Evolutionary conservation across 169 alveolate genomes (phyloP).

Genomic region (Eimeria brunetti): DNA sequence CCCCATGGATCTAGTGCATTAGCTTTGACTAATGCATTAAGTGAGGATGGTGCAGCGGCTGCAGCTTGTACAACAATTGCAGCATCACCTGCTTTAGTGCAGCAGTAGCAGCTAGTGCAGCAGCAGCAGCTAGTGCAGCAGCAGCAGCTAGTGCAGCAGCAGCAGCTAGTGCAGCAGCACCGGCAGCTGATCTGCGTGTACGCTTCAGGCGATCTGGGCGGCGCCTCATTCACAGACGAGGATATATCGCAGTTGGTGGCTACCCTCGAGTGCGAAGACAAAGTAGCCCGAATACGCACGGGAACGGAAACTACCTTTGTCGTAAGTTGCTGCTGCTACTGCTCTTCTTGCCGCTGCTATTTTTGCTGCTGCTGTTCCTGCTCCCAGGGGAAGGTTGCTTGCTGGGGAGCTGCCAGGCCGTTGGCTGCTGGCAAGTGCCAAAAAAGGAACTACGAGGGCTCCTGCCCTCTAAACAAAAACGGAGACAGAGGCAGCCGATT

Average conservation of each 20-base stretch:
- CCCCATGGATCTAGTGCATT: not conserved
- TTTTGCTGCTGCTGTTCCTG: slow-evolving; percentile 20
- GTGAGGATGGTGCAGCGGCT: not conserved
- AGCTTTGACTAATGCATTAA: not conserved
- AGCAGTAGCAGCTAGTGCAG: too few relatives aligned
- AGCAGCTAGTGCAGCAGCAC: not conserved
- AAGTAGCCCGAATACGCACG: slow-evolving; percentile 65
- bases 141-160: not conserved
- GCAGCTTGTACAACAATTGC: too few relatives aligned
- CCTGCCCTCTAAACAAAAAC: not conserved
- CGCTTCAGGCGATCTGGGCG: slow-evolving; percentile 63
- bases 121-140: not conserved
- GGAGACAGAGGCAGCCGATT: not conserved
- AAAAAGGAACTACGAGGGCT: not conserved
- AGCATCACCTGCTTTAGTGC: too few relatives aligned
- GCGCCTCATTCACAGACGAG: slow-evolving; percentile 77
- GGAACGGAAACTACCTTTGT: slow-evolving; percentile 30
- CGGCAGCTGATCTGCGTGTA: not conserved
- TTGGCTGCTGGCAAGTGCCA: not conserved
- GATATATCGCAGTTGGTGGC: slow-evolving; percentile 72
- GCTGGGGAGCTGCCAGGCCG: not conserved
- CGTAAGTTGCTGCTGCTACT: slow-evolving; percentile 23
- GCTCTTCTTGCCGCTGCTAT: not conserved
- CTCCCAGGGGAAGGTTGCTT: not conserved
- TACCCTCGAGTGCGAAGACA: slow-evolving; percentile 77